Evolutionary conservation across 2,329 filamentous ascomycete genomes (phyloP).

Genomic region (Cadophora sp.): DNA sequence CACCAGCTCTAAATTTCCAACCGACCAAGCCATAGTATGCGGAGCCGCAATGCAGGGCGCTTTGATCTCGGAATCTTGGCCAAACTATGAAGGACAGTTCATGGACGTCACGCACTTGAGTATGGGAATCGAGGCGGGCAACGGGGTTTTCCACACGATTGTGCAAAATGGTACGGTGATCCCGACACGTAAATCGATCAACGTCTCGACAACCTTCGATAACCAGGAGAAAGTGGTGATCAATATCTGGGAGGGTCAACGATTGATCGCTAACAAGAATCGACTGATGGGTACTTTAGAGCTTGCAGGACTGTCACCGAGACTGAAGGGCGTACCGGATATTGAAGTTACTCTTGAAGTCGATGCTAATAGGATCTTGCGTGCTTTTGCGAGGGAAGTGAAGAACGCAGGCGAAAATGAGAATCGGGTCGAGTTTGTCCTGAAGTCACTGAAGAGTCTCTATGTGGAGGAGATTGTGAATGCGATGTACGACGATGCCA

Average conservation of each 20-base stretch:
- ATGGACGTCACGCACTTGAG: no score
- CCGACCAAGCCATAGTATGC: slow-evolving; percentile 4
- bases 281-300: neutral
- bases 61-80: neutral
- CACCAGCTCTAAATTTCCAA: neutral
- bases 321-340: neutral
- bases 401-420: neutral
- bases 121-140: slow-evolving; percentile 4
- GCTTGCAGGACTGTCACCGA: neutral
- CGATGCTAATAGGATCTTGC: neutral
- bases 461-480: neutral
- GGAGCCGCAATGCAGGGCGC: neutral
- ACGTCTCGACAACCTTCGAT: neutral
- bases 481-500: neutral
- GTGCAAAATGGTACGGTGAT: neutral
- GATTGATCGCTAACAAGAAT: neutral
- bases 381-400: neutral
- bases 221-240: neutral
- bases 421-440: neutral
- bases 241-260: neutral
- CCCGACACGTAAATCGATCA: neutral
- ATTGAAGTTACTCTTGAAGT: slow-evolving; percentile 2
- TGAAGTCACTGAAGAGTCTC: neutral
- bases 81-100: no score
- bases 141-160: neutral